Conservation (phyloP, 2,329 filamentous ascomycete genomes). For the Plectosphaerella cucumerina region DNA sequence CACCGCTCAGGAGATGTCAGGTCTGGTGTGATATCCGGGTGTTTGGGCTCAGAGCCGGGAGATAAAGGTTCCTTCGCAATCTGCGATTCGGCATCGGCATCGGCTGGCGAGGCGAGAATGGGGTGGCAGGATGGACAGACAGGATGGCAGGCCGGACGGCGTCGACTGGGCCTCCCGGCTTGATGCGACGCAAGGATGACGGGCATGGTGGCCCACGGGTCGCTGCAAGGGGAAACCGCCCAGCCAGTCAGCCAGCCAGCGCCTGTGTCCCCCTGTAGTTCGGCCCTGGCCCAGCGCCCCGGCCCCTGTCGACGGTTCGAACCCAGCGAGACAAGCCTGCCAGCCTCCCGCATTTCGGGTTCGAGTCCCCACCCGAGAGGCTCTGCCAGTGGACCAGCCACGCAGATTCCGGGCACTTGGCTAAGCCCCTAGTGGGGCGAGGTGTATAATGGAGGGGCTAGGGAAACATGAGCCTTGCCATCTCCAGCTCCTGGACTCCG, state of each 20-base stretch:
- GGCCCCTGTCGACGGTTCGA: not conserved
- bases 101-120: too few species aligned
- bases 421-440: not conserved
- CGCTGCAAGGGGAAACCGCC: not conserved
- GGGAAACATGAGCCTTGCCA: too few species aligned
- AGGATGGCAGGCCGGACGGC: too few species aligned
- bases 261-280: not conserved
- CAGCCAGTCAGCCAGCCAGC: not conserved
- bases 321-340: not conserved
- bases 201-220: not conserved
- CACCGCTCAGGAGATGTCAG: too few species aligned
- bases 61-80: too few species aligned
- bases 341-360: not conserved
- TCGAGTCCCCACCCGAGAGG: not conserved
- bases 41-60: too few species aligned
- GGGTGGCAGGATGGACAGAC: too few species aligned
- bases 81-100: too few species aligned
- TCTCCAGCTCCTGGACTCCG: too few species aligned
- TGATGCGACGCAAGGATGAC: not conserved
- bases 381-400: not conserved
- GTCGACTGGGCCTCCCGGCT: not conserved
- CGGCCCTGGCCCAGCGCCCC: not conserved
- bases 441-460: not conserved
- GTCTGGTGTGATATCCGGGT: too few species aligned
- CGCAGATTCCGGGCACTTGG: not conserved